A percentile compares a stretch with the other conserved stretches of the same genome.
These are phyloP conservation scores for Ceratobasidium sp. DNA, from an alignment of 1,284 basidiomycete species.

Conservation along the genomic window DNA sequence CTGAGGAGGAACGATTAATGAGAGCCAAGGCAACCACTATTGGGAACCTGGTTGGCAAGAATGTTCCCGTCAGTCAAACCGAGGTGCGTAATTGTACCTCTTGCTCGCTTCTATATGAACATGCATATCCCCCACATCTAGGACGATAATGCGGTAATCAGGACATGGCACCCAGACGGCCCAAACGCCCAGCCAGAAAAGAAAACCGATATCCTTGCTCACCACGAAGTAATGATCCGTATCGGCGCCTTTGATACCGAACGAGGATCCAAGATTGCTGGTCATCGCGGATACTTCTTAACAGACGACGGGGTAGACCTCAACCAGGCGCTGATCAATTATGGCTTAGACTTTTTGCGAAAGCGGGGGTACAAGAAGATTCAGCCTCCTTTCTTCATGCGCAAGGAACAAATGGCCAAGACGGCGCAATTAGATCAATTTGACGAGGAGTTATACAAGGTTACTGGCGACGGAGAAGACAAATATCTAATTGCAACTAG, in stretches of 20 bases:
- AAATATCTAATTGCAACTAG: conserved; percentile 99
- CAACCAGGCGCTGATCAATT: conserved; percentile 95
- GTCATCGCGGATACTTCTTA: conserved; percentile 96
- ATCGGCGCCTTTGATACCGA: conserved; percentile 97
- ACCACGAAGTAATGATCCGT: conserved; percentile 95
- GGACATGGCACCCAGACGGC: conserved; percentile 89
- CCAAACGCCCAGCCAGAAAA: conserved; percentile 70
- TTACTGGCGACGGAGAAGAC: conserved; percentile 91
- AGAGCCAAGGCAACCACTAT: conserved; percentile 82
- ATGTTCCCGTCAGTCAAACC: conserved; percentile 85
- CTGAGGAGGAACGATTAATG: conserved; percentile 83
- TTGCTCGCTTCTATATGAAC: not conserved
- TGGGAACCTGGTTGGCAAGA: conserved; percentile 93
- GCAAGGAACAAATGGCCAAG: conserved; percentile 96
- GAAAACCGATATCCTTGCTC: conserved; percentile 84
- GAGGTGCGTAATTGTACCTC: conserved; percentile 68
- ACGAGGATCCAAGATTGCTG: conserved; percentile 91
- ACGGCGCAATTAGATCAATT: conserved; percentile 98
- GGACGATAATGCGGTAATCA: conserved; percentile 89
- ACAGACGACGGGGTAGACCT: conserved; percentile 96
- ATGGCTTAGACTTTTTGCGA: conserved; percentile 93
- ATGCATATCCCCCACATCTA: conserved; percentile 51
- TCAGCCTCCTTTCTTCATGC: conserved; percentile 98
- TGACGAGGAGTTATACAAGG: conserved; percentile 98
- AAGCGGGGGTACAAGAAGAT: conserved; percentile 90